A percentile compares a stretch with the other conserved stretches of the same genome.
Evolutionary conservation across 805 yeast genomes (phyloP).

Genomic region (Starmerella riodocensis): DNA sequence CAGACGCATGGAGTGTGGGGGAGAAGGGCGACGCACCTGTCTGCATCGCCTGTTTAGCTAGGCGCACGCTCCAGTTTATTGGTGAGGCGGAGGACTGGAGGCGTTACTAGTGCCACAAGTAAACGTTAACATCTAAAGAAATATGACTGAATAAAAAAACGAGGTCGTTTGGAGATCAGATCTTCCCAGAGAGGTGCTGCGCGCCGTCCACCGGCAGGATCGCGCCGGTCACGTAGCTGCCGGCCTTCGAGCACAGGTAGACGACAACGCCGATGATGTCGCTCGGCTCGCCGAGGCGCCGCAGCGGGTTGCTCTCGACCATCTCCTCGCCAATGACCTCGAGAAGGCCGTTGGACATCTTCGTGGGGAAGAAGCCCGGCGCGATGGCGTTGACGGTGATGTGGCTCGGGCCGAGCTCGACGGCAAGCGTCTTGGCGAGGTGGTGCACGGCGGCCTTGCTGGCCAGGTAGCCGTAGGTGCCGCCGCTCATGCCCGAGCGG

Average conservation of each 20-base stretch:
- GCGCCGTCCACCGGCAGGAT: constrained; percentile 67
- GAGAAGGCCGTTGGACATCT: constrained; percentile 57
- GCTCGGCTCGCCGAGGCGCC: constrained; percentile 47
- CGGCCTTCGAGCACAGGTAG: constrained; percentile 44
- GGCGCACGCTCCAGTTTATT: too few relatives aligned
- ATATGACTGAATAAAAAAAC: background rate
- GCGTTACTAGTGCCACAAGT: too few relatives aligned
- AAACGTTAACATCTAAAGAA: background rate
- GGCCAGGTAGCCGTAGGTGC: constrained; percentile 58
- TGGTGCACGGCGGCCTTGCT: constrained; percentile 68
- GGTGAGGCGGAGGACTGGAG: too few relatives aligned
- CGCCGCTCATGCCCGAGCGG: constrained; percentile 33
- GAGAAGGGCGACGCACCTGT: too few relatives aligned
- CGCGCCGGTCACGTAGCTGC: constrained; percentile 52
- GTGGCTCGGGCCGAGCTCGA: constrained; percentile 52
- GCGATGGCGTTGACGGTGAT: constrained; percentile 59
- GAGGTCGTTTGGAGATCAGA: constrained; percentile 7
- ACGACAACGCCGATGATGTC: constrained; percentile 46
- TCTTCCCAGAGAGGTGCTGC: constrained; percentile 32
- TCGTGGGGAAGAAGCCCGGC: constrained; percentile 67
- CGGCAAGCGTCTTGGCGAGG: constrained; percentile 48
- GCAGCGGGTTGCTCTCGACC: constrained; percentile 42
- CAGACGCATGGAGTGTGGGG: too few relatives aligned
- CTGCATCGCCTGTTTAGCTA: too few relatives aligned
- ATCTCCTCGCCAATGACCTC: constrained; percentile 42